Evolutionary conservation across 805 yeast genomes (phyloP), one percentile per base, ranked within the genome.

Genomic region (Metschnikowia bowlesiae): DNA sequence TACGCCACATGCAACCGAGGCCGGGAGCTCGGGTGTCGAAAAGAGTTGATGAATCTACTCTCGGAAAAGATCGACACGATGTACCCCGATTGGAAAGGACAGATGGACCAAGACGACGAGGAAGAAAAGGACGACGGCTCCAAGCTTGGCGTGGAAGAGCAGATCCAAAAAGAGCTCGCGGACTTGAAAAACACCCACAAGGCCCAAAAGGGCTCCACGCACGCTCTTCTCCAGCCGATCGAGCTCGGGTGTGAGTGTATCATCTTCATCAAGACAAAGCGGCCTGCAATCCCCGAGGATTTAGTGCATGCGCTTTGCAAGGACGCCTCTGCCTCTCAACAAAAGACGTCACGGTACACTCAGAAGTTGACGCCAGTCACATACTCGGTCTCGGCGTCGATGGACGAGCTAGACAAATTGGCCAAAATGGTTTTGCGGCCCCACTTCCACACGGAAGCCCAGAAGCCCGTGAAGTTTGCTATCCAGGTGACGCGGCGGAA

Each of bases 1-100:
- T 94, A 87, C 67, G 96, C 90, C 10, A 87, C 98, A 0, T 92
- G 97, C 66, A 80, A 82, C 45, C 77, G 96, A 58, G 85, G 86
- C 36, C 82, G 84, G 52, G 99, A 94, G 65, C 76, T 76, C 48
- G 82, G 79, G 47, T 89, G 95, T 53, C 78, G 85, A n/a, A 82
- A 81, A 54, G 97, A 90, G 64, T 69, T 90, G 58, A 74, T 79
- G 53, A 66, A 72, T 50, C 62, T 89, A 8, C 76, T 90, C 39
- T 68, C 60, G 4, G 75, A 71, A 46, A 70, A 71, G 50, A 63
- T 68, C 8, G 70, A 62, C 39, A 63, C 70, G 50, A 68, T 63
- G 54, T 74, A 69, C 52, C 61, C 61, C 8, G 53, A 53, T 39
- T 58, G 61, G 61, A 51, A 49, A 34, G 59, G 55, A 4, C 61